A percentile compares a stretch with the other conserved stretches of the same genome.
Evolutionary conservation across 1,284 basidiomycete genomes (phyloP).

Genomic region (Fomitopsis betulina): DNA sequence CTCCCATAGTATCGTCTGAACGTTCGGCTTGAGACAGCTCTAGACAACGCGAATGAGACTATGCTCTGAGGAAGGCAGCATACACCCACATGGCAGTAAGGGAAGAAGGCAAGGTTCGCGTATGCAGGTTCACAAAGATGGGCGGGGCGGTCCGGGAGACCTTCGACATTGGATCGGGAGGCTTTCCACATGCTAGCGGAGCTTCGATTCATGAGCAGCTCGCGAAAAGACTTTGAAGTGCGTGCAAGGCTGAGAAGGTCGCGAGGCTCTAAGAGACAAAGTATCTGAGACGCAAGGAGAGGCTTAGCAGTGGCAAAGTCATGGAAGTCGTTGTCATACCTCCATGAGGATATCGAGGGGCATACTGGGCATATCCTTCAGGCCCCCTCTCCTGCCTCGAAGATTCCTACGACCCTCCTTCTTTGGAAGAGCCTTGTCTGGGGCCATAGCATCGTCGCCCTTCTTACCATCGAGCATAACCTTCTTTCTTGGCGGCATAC

Average conservation of each 20-base stretch:
- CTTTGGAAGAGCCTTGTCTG: background rate
- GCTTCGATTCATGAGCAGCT: constrained; percentile 32
- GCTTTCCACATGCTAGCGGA: constrained; percentile 39
- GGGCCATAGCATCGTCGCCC: too few relatives aligned
- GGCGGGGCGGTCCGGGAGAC: constrained; percentile 25
- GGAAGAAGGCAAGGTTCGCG: constrained; percentile 23
- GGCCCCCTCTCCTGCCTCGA: constrained; percentile 3
- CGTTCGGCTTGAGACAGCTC: background rate
- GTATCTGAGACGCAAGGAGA: constrained; percentile 32
- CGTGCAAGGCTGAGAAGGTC: constrained; percentile 43
- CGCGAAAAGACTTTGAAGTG: constrained; percentile 32
- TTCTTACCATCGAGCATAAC: background rate
- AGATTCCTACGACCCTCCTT: background rate
- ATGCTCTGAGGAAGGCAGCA: background rate
- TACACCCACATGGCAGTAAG: constrained; percentile 11
- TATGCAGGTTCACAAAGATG: constrained; percentile 31
- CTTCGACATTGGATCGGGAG: constrained; percentile 10
- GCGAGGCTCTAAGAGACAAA: constrained; percentile 37
- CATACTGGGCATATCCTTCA: constrained; percentile 16
- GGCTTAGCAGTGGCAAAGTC: background rate
- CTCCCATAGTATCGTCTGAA: constrained; percentile 1
- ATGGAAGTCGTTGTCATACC: constrained; percentile 3
- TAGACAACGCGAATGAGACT: background rate
- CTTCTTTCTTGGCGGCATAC: constrained; percentile 8
- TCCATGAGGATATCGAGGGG: constrained; percentile 21